Evolutionary conservation across 768 basidiomycete genomes (phyloP), one percentile per base, ranked within the genome.

Genomic region (Phylloporus sp.): DNA sequence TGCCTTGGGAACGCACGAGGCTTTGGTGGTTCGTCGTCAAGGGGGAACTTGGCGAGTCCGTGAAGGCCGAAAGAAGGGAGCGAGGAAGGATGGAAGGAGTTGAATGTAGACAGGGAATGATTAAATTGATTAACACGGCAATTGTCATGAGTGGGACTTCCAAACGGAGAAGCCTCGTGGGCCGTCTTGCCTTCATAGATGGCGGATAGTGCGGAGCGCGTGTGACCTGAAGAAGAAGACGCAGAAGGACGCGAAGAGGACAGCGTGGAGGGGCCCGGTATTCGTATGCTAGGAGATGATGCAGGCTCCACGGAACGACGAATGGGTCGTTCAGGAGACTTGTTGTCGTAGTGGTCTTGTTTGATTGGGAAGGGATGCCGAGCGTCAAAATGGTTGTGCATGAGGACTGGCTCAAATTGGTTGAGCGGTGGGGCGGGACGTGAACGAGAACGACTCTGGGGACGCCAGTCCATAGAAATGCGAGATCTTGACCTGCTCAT

Each of bases 401-500:
- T 59, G 43, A 48, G 52, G 9, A 60, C 58, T 33, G 77, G 79
- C 47, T 81, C 78, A 58, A 79, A 75, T 38, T 70, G 68, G 9
- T 66, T 65, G 45, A 68, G 65, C 21, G 76, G 59, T 53, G 81
- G 79, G 24, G 86, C 81, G 17, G 86, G 83, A 29, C 90, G 78
- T 35, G 86, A 88, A 43, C 85, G 80, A 24, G 87, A 89, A 44
- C 86, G 82, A 66, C 80, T 83, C 42, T 81, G 69, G 27, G 87
- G 83, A 46, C 84, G 75, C 91, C 91, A 93, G 64, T 94, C 91
- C 88, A 94, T 91, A 18, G 87, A 84, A 56, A 85, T 84, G 20
- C 92, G 81, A 13, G 92, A 94, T 58, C 91, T 79, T 21, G 92
- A 95, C 53, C 92, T 78, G 67, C 90, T 93, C 63, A 91, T 81